These are phyloP conservation scores for Torulaspora pretoriensis DNA, from an alignment of 1,139 yeast genomes.

Conservation along the genomic window DNA sequence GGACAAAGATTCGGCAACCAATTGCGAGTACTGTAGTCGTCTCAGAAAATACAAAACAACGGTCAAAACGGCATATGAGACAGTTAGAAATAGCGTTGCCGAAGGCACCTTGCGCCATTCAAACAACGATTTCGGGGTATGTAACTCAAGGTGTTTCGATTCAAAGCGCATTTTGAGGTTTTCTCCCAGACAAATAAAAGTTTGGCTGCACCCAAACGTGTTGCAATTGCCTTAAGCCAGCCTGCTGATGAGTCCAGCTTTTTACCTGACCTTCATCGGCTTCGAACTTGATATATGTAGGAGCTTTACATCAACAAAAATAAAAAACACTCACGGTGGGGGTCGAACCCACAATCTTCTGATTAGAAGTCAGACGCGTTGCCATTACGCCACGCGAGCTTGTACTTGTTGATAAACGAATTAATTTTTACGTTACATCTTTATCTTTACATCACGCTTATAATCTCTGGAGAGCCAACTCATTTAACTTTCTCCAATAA, in stretches of 20 bases:
- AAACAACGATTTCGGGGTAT: slow-evolving; percentile 24
- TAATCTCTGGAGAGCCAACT: too few species aligned
- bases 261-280: neutral
- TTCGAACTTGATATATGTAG: neutral
- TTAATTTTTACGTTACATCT: too few species aligned
- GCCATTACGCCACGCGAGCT: slow-evolving; percentile 59
- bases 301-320: neutral
- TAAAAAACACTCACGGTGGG: slow-evolving; percentile 49
- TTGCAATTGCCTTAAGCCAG: neutral
- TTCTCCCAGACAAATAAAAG: neutral
- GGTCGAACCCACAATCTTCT: slow-evolving; percentile 59
- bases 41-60: slow-evolving; percentile 36
- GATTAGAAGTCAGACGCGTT: slow-evolving; percentile 60
- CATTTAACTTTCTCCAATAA: too few species aligned
- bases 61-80: slow-evolving; percentile 35
- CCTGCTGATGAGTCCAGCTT: neutral
- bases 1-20: slow-evolving; percentile 16
- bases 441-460: too few species aligned
- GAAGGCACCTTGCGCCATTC: slow-evolving; percentile 38
- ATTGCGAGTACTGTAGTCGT: slow-evolving; percentile 26
- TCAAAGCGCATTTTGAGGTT: slow-evolving; percentile 18
- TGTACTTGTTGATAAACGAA: too few species aligned
- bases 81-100: slow-evolving; percentile 39
- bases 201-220: too few species aligned
- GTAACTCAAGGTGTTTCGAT: slow-evolving; percentile 23